Conservation (phyloP, 2,329 filamentous ascomycete genomes). For the Exophiala sideris region DNA sequence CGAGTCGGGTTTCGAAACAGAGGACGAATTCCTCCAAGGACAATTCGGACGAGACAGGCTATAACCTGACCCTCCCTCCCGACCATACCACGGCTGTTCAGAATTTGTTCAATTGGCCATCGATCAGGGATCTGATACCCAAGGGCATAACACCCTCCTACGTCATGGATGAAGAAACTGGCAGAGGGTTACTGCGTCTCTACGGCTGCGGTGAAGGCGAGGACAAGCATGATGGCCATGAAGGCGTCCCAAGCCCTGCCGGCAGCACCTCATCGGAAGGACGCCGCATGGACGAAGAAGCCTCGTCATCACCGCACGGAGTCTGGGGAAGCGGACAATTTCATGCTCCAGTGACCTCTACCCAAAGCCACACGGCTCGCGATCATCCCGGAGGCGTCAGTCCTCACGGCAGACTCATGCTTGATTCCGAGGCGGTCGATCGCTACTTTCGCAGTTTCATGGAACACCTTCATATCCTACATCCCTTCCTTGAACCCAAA, state of each 20-base stretch:
- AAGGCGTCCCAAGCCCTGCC: slow-evolving; percentile 39
- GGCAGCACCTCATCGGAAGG: slow-evolving; percentile 35
- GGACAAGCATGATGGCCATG: slow-evolving; percentile 52
- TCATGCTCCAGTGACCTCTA: slow-evolving; percentile 29
- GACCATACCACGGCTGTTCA: slow-evolving; percentile 91
- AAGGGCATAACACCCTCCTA: slow-evolving; percentile 48
- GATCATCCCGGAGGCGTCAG: slow-evolving; percentile 50
- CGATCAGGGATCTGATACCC: slow-evolving; percentile 63
- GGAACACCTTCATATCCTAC: slow-evolving; percentile 59
- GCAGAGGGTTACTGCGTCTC: slow-evolving; percentile 68
- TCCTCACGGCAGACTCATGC: slow-evolving; percentile 48
- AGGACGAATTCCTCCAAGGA: slow-evolving; percentile 22
- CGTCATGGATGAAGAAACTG: slow-evolving; percentile 71
- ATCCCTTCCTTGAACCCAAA: slow-evolving; percentile 59
- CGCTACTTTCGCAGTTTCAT: slow-evolving; percentile 55
- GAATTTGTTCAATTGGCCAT: slow-evolving; percentile 69
- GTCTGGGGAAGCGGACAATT: slow-evolving; percentile 51
- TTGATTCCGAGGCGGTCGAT: slow-evolving; percentile 51
- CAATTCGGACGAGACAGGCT: slow-evolving; percentile 43
- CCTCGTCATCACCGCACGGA: slow-evolving; percentile 44
- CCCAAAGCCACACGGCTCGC: slow-evolving; percentile 23
- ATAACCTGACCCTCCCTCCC: slow-evolving; percentile 65
- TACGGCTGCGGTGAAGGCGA: slow-evolving; percentile 76
- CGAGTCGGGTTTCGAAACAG: slow-evolving; percentile 3
- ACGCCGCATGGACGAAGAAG: slow-evolving; percentile 29